These are phyloP conservation scores for Candida nemodendra DNA, from an alignment of 805 yeast species.

Conservation along the genomic window DNA sequence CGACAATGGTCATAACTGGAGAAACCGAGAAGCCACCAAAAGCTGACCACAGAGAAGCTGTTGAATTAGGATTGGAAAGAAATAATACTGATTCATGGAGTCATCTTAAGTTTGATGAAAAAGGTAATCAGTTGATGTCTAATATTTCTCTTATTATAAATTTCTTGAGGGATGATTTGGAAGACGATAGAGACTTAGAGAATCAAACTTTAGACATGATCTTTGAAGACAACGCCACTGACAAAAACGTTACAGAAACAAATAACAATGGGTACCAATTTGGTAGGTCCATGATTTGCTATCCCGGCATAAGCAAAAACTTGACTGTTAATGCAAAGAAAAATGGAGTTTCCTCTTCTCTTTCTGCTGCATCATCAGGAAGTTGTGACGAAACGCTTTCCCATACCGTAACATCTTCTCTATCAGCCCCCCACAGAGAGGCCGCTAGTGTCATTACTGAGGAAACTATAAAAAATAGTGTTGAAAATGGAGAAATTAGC, in stretches of 20 bases:
- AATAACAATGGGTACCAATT: no score
- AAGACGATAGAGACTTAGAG: constrained; percentile 60
- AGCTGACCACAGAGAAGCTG: constrained; percentile 2
- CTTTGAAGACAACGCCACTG: constrained; percentile 39
- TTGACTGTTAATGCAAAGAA: neutral
- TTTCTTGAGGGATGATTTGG: constrained; percentile 67
- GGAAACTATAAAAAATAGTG: constrained; percentile 1
- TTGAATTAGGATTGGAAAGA: neutral
- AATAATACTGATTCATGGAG: constrained; percentile 5
- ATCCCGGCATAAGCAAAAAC: constrained; percentile 23
- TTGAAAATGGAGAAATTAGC: constrained; percentile 1
- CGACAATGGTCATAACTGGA: constrained; percentile 37
- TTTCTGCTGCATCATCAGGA: no score
- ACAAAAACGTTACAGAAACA: no score
- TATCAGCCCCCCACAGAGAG: no score
- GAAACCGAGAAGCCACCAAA: constrained; percentile 3
- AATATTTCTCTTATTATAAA: constrained; percentile 57
- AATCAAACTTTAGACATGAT: constrained; percentile 44
- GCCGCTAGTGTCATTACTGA: no score
- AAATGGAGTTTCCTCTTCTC: neutral
- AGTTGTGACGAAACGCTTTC: no score
- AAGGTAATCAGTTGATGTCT: constrained; percentile 35
- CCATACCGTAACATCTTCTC: no score
- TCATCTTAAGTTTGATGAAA: constrained; percentile 21
- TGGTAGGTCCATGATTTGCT: constrained; percentile 19